Base-by-base conservation (phyloP, 495 filamentous ascomycete genomes). In the Hypoxylon intermedium region DNA sequence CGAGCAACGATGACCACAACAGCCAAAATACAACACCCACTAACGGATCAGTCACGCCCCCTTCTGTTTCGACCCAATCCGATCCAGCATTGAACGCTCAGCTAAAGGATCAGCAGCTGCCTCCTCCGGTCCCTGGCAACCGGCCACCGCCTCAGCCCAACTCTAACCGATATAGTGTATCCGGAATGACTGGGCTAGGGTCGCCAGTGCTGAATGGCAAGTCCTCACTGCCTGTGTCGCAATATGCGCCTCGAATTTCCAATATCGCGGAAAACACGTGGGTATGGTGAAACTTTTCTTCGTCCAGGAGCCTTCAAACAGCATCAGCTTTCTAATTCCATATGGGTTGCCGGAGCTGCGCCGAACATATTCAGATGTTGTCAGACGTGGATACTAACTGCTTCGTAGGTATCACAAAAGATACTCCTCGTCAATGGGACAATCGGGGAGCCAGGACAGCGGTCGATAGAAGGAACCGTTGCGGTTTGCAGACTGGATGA, bases 401-500 rank as follows among this genome's bases (percentile, higher is more conserved):
- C 56, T 68, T 20, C 38, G 50, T 41, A 95, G 91, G 90, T 93
- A 19, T 87, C 94, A 67, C 92, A 97, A 77, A 96, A 96, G 67
- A 84, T 94, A 11, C 78, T 97, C 5, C 81, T 93, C 28, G 79
- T 96, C 16, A 86, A 86, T 55, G 92, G 92, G 21, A 85, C 89
- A 37, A 86, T 93, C 48, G 90, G 88, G 49, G 90, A 95, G 60
- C 81, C 87, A 5, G 70, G 80, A 26, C 82, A 87, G 54, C 86
- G 83, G 63, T 81, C 85, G 60, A 75, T 92, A 49, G 92, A 96
- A 65, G 94, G 94, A 44, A 87, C 72, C 28, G 62, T 98, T 40
- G 92, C 86, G 6, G 83, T 97, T 49, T 87, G 79, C 65, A 90
- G 94, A 53, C 86, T 91, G 59, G 87, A 95, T 68, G 91, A 96